Evolutionary conservation across 1,284 basidiomycete species (phyloP).

Genomic region (Bondarzewia mesenterica): DNA sequence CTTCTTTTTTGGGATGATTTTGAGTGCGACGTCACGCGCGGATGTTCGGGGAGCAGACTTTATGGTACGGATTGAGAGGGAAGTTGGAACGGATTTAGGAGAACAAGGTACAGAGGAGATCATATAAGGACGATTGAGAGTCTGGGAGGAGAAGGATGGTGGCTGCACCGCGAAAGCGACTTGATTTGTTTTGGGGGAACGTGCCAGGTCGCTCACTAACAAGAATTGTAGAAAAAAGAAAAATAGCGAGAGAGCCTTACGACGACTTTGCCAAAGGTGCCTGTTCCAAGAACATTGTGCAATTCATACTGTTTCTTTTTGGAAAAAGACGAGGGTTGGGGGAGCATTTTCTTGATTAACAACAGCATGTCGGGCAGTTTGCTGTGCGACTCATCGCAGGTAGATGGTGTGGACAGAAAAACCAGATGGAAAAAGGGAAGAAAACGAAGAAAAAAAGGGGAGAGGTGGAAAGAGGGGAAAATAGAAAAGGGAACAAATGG

Average conservation of each 20-base stretch:
- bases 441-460: too few relatives aligned
- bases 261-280: constrained; percentile 84
- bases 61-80: too few relatives aligned
- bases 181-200: constrained; percentile 51
- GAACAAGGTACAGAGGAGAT: not conserved
- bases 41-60: too few relatives aligned
- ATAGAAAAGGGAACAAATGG: too few relatives aligned
- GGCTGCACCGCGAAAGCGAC: constrained; percentile 29
- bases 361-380: not conserved
- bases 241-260: constrained; percentile 35
- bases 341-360: constrained; percentile 35
- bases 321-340: constrained; percentile 75
- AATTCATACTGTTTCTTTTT: constrained; percentile 81
- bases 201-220: constrained; percentile 62
- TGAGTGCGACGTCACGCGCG: constrained; percentile 80
- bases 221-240: not conserved
- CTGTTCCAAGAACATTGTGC: constrained; percentile 67
- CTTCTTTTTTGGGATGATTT: constrained; percentile 87
- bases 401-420: too few relatives aligned
- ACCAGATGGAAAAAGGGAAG: too few relatives aligned
- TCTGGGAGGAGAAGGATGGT: constrained; percentile 2
- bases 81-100: not conserved
- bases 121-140: constrained; percentile 3
- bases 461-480: too few relatives aligned
- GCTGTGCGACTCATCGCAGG: too few relatives aligned